Percentiles rank a stretch among this genome's conserved stretches.
phyloP scores from a whole-genome alignment of 345 rosid species.

The Balakata baccata region DNA sequence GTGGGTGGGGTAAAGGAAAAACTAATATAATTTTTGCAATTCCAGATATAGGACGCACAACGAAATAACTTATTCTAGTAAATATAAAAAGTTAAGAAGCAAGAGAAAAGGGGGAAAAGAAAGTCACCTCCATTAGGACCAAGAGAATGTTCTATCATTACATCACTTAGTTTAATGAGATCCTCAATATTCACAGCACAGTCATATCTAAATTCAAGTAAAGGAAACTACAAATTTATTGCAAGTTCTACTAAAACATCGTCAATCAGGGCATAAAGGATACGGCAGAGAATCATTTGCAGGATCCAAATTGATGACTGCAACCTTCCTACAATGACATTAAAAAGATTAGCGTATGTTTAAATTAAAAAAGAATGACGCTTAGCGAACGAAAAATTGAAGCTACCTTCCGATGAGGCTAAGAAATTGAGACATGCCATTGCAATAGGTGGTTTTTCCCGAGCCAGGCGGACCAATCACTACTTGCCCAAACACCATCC shows the following conservation, averaged over 20 bases:
- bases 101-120: neutral
- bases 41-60: neutral
- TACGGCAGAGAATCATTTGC: conserved; percentile 88
- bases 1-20: too few relatives aligned
- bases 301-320: conserved; percentile 87
- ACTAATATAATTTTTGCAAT: neutral
- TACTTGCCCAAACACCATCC: conserved; percentile 86
- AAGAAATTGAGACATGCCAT: conserved; percentile 97
- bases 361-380: neutral
- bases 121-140: conserved; percentile 90
- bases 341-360: neutral
- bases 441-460: conserved; percentile 93
- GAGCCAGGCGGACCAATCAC: conserved; percentile 96
- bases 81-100: neutral
- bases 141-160: conserved; percentile 76
- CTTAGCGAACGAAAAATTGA: neutral
- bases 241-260: neutral
- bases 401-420: conserved; percentile 76
- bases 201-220: conserved; percentile 59
- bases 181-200: conserved; percentile 84
- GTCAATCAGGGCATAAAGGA: conserved; percentile 31
- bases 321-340: conserved; percentile 67
- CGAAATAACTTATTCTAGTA: neutral
- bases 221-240: conserved; percentile 27
- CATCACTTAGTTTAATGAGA: conserved; percentile 71